Evolutionary conservation across 192 early-diverging fungal genomes (phyloP).

Genomic region (Pecoramyces ruminantium): DNA sequence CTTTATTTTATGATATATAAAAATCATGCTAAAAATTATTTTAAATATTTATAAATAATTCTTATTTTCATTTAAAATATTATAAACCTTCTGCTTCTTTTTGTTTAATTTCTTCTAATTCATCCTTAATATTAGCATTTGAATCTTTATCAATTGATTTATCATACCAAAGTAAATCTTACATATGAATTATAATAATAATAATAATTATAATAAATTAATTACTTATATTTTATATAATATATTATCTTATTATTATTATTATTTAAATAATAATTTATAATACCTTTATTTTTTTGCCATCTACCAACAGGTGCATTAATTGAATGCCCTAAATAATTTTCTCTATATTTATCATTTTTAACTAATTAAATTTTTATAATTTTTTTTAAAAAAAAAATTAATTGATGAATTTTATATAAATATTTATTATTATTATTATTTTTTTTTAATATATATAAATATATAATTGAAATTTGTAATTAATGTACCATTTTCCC

Average conservation of each 20-base stretch:
- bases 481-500: neutral
- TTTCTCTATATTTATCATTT: neutral
- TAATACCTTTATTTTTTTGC: neutral
- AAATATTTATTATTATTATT: too few relatives aligned
- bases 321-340: neutral
- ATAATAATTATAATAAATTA: too few relatives aligned
- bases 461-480: neutral
- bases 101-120: neutral
- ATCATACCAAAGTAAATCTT: neutral
- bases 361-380: neutral
- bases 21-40: too few relatives aligned
- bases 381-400: neutral
- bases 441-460: too few relatives aligned
- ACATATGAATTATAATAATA: too few relatives aligned
- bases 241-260: too few relatives aligned
- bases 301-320: neutral
- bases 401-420: too few relatives aligned
- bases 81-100: neutral
- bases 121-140: neutral
- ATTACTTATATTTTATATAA: too few relatives aligned
- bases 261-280: too few relatives aligned
- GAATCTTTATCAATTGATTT: neutral
- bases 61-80: too few relatives aligned
- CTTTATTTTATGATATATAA: too few relatives aligned
- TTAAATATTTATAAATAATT: too few relatives aligned